These are phyloP conservation scores for Phaffomyces antillensis DNA, from an alignment of 805 yeast species.

Conservation along the genomic window DNA sequence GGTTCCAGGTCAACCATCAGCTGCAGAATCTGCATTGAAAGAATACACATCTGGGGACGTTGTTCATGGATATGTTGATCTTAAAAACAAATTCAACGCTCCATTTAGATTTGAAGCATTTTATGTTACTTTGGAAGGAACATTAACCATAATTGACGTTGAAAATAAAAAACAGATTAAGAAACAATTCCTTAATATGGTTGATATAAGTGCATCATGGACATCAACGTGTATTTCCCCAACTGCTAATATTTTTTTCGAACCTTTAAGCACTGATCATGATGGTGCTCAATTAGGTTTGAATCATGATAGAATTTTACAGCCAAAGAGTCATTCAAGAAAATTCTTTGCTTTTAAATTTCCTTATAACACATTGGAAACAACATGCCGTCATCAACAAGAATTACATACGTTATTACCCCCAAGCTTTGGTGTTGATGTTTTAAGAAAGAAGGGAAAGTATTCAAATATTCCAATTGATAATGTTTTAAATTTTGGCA, in stretches of 20 bases:
- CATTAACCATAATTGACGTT: conserved; percentile 26
- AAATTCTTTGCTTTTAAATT: conserved; percentile 53
- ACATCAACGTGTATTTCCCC: conserved; percentile 47
- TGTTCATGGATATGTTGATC: conserved; percentile 50
- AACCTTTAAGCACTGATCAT: conserved; percentile 35
- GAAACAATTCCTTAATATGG: conserved; percentile 52
- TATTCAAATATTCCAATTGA: conserved; percentile 27
- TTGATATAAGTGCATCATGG: conserved; percentile 49
- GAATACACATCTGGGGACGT: conserved; percentile 66
- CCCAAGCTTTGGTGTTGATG: conserved; percentile 34
- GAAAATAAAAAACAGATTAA: conserved; percentile 27
- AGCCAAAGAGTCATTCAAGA: conserved; percentile 44
- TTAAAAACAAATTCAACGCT: conserved; percentile 38
- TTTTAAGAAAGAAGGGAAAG: conserved; percentile 24
- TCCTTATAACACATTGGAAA: conserved; percentile 47
- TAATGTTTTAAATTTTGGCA: conserved; percentile 40
- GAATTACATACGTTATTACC: conserved; percentile 32
- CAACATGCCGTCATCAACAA: conserved; percentile 41
- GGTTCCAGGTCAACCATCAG: conserved; percentile 27
- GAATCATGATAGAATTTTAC: conserved; percentile 39
- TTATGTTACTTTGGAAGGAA: conserved; percentile 42
- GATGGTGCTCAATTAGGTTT: conserved; percentile 47
- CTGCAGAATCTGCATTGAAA: conserved; percentile 30
- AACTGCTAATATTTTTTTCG: conserved; percentile 41
- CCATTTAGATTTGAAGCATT: conserved; percentile 58